Evolutionary conservation across 1,284 basidiomycete genomes (phyloP), one percentile per base, ranked within the genome.

Genomic region (Malassezia slooffiae): DNA sequence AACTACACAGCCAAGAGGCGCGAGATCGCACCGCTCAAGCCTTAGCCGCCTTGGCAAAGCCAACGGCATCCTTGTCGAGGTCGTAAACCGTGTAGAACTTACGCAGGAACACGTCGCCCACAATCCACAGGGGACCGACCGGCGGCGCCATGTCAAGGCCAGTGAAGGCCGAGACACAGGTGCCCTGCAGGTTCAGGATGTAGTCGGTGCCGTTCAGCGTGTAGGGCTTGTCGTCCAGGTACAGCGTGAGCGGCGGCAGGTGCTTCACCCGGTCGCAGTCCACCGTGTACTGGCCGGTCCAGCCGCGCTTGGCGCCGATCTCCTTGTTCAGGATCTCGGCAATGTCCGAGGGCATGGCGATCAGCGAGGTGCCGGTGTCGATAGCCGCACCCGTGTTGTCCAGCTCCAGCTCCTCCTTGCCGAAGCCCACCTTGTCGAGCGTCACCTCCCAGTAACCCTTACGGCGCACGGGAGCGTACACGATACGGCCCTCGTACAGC

Each of bases 271-370:
- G 87, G 50, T 78, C 73, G 70, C 93, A 99, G 58, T 91, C 87
- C 50, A 99, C 76, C 30, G 54, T 57, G 55, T 65, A 62, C 43
- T 59, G 54, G 34, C 66, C 66, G 45, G 64, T 57, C 64, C 62
- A 67, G 31, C 52, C 52, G 49, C 62, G 56, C 32, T 51, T 60
- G 23, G 59, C 53, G 36, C 73, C 76, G 58, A 71, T 76, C 72
- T 91, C 84, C 45, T 86, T 79, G 76, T 99, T 97, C 62, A 99
- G 75, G 82, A 99, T 87, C 75, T 97, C 93, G 49, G 91, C 89
- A 43, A 96, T 78, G 67, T 97, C 91, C 49, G 82, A 81, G 46
- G 93, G 93, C 47, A 93, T 76, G 38, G 81, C 87, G 55, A 93
- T 91, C 50, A 91, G 75, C 11, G 85, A 88, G 39, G 87, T 90